Base-by-base conservation (phyloP, 1,284 basidiomycete species). In the Marasmius oreades region DNA sequence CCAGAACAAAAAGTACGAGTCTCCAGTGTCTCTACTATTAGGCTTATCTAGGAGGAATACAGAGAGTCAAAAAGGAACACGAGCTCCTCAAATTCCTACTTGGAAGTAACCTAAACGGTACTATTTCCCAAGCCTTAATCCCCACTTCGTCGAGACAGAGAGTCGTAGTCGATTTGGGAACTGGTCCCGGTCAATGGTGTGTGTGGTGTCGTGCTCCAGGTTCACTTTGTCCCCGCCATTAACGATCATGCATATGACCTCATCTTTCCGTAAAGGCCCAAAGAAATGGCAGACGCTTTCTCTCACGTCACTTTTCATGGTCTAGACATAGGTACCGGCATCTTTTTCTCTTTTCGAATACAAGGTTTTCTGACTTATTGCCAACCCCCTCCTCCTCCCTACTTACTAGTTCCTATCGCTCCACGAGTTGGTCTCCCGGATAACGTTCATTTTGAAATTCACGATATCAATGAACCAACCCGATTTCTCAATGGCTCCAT, bases 131-230 rank as follows among this genome's bases (percentile, higher is more conserved):
- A 54, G 69, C 79, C 20, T 73, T 90, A 55, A 70, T 66, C 34
- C 61, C 63, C 42, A 65, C 70, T 53, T 63, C 66, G 5, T 66
- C 62, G 37, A 70, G 74, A 57, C 74, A 73, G 51, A 77, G 73
- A 63, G 74, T 77, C 57, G 84, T 77, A 45, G 73, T 90, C 42
- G 88, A 90, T 68, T 64, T 90, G 36, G 82, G 88, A 57, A 87
- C 84, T 14, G 88, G 88, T 16, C 86, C 77, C 20, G 88, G 88
- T 10, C 71, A 67, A 69, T 90, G 88, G 88, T 88, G 62, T 61
- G 78, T 69, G 42, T 58, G n/a, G n/a, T n/a, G n/a, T n/a, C n/a
- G n/a, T n/a, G n/a, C n/a, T n/a, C n/a, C n/a, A n/a, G n/a, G n/a
- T 20, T 24, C 18, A 7, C 37, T 50, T 33, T 1, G 24, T 12